These are phyloP conservation scores for Claviceps maximensis DNA, from an alignment of 2,329 filamentous ascomycete genomes.

Conservation along the genomic window DNA sequence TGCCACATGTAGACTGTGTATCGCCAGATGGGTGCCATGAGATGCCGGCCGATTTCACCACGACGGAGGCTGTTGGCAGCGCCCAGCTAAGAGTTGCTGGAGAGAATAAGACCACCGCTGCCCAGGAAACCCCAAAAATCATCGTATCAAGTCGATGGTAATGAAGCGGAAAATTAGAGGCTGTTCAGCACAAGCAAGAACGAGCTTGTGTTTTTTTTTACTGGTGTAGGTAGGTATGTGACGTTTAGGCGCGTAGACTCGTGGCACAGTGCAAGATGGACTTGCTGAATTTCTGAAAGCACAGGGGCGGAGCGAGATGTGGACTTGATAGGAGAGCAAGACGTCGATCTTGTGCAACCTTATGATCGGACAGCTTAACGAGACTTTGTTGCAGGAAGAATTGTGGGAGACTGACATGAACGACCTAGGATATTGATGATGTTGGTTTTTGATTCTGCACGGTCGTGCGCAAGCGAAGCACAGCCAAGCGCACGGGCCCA, in stretches of 20 bases:
- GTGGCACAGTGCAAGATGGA: not conserved
- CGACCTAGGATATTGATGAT: not conserved
- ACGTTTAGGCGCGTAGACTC: not conserved
- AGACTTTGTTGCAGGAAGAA: not conserved
- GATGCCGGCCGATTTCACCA: constrained; percentile 10
- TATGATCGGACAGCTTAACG: not conserved
- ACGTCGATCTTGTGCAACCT: not conserved
- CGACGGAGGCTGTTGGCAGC: not conserved
- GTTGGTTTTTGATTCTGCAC: not conserved
- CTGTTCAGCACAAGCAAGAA: not conserved
- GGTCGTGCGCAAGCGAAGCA: not conserved
- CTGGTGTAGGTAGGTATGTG: not conserved
- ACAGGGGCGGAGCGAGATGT: not conserved
- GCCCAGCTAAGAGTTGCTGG: not conserved
- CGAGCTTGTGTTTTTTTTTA: not conserved
- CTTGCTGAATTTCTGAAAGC: not conserved
- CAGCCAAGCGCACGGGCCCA: not conserved
- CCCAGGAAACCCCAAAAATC: not conserved
- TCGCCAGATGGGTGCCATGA: constrained; percentile 14
- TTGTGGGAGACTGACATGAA: not conserved
- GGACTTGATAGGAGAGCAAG: not conserved
- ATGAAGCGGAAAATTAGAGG: not conserved
- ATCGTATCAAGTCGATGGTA: not conserved
- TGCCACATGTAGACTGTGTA: constrained; percentile 15
- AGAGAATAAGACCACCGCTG: not conserved